Evolutionary conservation across 2,329 filamentous ascomycete species (phyloP).

Genomic region (Pyricularia grisea): DNA sequence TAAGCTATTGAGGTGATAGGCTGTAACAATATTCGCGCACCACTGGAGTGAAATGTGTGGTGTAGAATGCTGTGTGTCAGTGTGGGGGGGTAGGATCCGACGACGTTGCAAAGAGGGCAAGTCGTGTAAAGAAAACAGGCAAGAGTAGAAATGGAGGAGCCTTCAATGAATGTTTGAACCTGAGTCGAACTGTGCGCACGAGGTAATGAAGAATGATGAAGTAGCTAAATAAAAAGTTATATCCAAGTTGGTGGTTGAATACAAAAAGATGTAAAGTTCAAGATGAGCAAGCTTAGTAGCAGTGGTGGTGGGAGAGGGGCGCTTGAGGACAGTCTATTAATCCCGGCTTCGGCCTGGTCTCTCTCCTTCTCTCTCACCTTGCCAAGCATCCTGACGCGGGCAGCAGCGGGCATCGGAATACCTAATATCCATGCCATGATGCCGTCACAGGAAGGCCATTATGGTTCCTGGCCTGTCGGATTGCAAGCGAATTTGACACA

Average conservation of each 20-base stretch:
- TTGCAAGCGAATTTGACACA: conserved; percentile 11
- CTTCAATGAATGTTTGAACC: not conserved
- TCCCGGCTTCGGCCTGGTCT: not conserved
- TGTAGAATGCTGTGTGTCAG: not conserved
- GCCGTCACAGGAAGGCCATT: not conserved
- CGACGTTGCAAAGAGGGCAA: not conserved
- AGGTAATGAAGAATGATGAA: not conserved
- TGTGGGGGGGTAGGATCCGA: not conserved
- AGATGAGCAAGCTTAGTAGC: not conserved
- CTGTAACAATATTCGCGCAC: not conserved
- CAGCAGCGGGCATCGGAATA: not conserved
- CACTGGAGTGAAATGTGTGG: not conserved
- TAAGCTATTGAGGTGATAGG: not conserved
- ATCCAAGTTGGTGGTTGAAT: not conserved
- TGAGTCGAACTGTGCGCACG: not conserved
- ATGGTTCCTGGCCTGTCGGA: not conserved
- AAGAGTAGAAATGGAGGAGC: not conserved
- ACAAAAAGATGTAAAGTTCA: not conserved
- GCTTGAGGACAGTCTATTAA: not conserved
- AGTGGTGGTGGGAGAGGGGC: not conserved
- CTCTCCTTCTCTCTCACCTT: not conserved
- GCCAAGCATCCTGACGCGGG: not conserved
- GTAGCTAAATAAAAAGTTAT: not conserved
- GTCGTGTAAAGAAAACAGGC: not conserved
- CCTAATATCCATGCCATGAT: not conserved